These are phyloP conservation scores for Uronychia binucleata DNA, from an alignment of 73 alveolate species.

Conservation along the genomic window DNA sequence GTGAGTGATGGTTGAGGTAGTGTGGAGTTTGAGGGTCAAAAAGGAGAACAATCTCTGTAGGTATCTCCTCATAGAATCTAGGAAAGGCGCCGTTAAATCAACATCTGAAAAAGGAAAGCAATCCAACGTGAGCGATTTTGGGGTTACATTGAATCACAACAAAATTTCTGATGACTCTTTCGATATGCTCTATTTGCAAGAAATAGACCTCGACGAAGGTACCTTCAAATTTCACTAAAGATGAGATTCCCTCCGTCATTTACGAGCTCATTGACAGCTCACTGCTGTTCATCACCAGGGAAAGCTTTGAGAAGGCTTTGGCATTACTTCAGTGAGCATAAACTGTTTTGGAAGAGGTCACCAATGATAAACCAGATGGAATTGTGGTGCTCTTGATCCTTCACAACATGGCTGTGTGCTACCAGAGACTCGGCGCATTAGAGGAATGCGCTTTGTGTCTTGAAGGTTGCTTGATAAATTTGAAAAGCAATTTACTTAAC, in stretches of 20 bases:
- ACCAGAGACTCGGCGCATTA: conserved; percentile 36
- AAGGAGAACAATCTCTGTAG: too few species aligned
- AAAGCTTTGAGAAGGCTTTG: conserved; percentile 61
- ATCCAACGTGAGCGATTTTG: conserved; percentile 31
- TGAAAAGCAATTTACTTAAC: conserved; percentile 5
- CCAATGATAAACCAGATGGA: conserved; percentile 30
- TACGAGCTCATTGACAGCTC: conserved; percentile 69
- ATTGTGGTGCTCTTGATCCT: conserved; percentile 17
- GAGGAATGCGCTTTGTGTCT: conserved; percentile 55
- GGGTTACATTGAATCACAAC: conserved; percentile 10
- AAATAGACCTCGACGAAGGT: conserved; percentile 51
- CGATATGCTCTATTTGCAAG: conserved; percentile 33
- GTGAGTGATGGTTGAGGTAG: too few species aligned
- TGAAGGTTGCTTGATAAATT: conserved; percentile 29
- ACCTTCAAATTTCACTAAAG: background rate
- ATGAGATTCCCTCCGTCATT: conserved; percentile 60
- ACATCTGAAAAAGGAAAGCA: background rate
- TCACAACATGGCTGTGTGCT: conserved; percentile 61
- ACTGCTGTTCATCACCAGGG: conserved; percentile 55
- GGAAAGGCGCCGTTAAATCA: too few species aligned
- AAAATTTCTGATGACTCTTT: conserved; percentile 35
- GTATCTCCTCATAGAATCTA: too few species aligned
- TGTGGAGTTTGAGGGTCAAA: too few species aligned
- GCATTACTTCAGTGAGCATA: conserved; percentile 58
- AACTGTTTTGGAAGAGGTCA: conserved; percentile 53